These are phyloP conservation scores for Pseudogymnoascus sp. DNA, from an alignment of 2,329 filamentous ascomycete species.

Conservation along the genomic window DNA sequence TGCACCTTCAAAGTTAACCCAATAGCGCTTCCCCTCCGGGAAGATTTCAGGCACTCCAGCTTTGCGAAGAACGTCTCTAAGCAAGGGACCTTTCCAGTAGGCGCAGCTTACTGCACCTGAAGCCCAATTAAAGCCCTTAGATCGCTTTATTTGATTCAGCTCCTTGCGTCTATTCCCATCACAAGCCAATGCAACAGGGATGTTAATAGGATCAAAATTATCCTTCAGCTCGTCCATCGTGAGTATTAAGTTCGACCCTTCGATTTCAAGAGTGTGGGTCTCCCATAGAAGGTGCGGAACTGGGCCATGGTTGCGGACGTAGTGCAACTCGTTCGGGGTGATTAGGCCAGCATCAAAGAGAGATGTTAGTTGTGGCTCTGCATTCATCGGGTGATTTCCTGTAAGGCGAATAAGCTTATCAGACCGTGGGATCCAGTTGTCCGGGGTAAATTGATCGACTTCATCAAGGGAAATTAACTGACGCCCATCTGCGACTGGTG, in stretches of 20 bases:
- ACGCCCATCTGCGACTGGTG: constrained; percentile 31
- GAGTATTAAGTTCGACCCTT: constrained; percentile 26
- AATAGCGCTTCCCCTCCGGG: constrained; percentile 28
- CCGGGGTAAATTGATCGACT: constrained; percentile 45
- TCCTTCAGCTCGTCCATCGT: constrained; percentile 40
- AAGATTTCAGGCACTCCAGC: constrained; percentile 33
- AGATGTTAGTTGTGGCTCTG: constrained; percentile 37
- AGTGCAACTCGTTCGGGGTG: constrained; percentile 46
- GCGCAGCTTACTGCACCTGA: constrained; percentile 42
- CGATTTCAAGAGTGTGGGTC: constrained; percentile 42
- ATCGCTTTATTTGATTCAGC: constrained; percentile 39
- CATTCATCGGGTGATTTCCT: constrained; percentile 49
- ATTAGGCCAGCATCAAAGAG: constrained; percentile 44
- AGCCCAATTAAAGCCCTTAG: constrained; percentile 45
- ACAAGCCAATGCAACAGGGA: constrained; percentile 43
- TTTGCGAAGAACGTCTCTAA: constrained; percentile 40
- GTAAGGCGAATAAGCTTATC: constrained; percentile 43
- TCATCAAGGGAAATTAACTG: constrained; percentile 39
- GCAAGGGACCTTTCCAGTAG: constrained; percentile 44
- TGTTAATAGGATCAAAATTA: constrained; percentile 41
- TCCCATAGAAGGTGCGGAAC: constrained; percentile 46
- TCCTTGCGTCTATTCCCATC: constrained; percentile 47
- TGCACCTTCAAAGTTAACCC: constrained; percentile 46
- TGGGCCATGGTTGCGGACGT: constrained; percentile 48
- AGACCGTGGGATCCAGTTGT: constrained; percentile 48